Evolutionary conservation across 306 rosid genomes (phyloP).

Genomic region (Dryas drummondii): DNA sequence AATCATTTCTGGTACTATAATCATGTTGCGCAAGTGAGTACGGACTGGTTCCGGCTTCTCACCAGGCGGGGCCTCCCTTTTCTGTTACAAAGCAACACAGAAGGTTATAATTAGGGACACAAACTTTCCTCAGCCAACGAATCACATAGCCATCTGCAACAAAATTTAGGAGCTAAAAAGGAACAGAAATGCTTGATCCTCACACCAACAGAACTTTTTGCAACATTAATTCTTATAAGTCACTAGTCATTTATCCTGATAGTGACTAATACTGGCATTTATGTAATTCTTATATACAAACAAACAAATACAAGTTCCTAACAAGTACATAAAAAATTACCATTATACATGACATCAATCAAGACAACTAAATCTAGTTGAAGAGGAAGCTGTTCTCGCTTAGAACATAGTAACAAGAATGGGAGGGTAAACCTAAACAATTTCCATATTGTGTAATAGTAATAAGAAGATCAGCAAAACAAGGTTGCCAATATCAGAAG

Average conservation of each 20-base stretch:
- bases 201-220: not conserved
- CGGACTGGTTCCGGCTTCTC: slow-evolving; percentile 95
- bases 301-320: not conserved
- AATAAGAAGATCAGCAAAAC: not conserved
- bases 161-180: not conserved
- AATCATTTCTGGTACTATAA: slow-evolving; percentile 89
- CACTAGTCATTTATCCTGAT: not conserved
- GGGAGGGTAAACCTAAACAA: not conserved
- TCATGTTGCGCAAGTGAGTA: slow-evolving; percentile 91
- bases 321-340: not conserved
- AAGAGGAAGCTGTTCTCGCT: not conserved
- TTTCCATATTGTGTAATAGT: not conserved
- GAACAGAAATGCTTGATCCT: not conserved
- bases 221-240: not conserved
- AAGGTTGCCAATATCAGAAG: not conserved
- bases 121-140: not conserved
- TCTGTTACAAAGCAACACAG: slow-evolving; percentile 32
- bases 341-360: not conserved
- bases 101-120: no score
- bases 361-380: not conserved
- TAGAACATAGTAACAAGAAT: not conserved
- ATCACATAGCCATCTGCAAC: not conserved
- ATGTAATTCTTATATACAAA: not conserved
- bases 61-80: slow-evolving; percentile 89
- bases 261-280: not conserved